These are phyloP conservation scores for Ophiostoma ulmi DNA, from an alignment of 2,329 filamentous ascomycete species.

Conservation along the genomic window DNA sequence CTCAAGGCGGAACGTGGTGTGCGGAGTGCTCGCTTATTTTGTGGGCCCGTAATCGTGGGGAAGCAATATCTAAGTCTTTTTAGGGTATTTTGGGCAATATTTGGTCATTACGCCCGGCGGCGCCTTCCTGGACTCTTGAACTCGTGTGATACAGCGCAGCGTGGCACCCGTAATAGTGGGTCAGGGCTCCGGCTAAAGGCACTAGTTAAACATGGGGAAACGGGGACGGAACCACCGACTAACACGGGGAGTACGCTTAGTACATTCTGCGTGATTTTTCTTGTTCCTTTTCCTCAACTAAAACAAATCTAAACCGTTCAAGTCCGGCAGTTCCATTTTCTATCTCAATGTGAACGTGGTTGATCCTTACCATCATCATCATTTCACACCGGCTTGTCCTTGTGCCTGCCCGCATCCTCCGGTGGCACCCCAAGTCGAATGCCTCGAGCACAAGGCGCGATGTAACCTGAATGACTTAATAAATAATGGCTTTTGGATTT, in stretches of 20 bases:
- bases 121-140: not conserved
- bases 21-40: not conserved
- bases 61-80: not conserved
- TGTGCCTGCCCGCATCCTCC: too few species aligned
- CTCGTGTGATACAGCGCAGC: not conserved
- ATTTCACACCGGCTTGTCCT: not conserved
- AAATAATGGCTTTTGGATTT: not conserved
- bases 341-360: too few species aligned
- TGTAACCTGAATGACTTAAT: not conserved
- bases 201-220: conserved; percentile 1
- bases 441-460: not conserved
- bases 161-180: not conserved
- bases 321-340: not conserved
- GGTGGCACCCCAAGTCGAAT: not conserved
- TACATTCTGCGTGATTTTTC: too few species aligned
- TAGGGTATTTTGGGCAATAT: not conserved
- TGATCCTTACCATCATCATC: not conserved
- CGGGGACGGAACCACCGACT: conserved; percentile 8
- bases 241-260: not conserved
- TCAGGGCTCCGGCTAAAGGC: not conserved
- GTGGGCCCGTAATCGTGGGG: not conserved
- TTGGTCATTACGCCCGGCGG: not conserved
- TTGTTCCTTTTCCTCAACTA: not conserved
- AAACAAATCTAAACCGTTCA: not conserved
- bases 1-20: not conserved